Base-by-base conservation (phyloP, 2,329 filamentous ascomycete genomes). In the Nemania sp. region DNA sequence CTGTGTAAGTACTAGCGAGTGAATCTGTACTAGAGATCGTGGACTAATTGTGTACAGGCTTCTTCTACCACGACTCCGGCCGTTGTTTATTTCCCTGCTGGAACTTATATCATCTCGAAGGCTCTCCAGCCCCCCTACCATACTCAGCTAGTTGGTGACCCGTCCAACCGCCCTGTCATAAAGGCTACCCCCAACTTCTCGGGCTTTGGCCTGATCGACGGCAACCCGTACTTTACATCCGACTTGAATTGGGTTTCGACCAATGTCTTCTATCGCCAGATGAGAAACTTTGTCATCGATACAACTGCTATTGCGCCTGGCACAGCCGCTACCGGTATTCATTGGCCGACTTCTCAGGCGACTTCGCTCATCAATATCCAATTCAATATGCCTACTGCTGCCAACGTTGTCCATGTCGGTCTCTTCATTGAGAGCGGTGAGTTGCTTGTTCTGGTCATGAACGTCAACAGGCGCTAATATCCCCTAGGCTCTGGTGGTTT, bases 231-330 rank as follows among this genome's bases (percentile, higher is more conserved):
- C 67, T 81, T 68, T 52, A 68, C 69, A 6, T 71, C 73, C 55
- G 65, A 71, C 59, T 69, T 74, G 63, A 78, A 77, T 63, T 80
- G 74, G 69, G 72, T 74, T 29, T 74, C 82, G 3, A 85, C 81
- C 37, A 87, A 84, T 66, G 83, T 88, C 10, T 90, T 90, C 73
- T 87, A 81, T 69, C 79, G 87, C 46, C 83, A 87, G 65, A 81
- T 90, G 59, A 79, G 86, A 9, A 90, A 91, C 68, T 79, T 91
- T 50, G 77, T 87, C 57, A 77, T 90, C 40, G 87, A 90, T 68
- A 74, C 78, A 6, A 71, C 70, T 3, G 64, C 47, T 17, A 75
- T 75, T n/a, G 64, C 71, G 2, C 65, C 69, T 1, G 59, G 63
- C 5, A 72, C 69, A 0, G 64, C 71, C 21, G 72, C 74, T 2